Base-by-base conservation (phyloP, 805 yeast species). In the Pichia deserticola region DNA sequence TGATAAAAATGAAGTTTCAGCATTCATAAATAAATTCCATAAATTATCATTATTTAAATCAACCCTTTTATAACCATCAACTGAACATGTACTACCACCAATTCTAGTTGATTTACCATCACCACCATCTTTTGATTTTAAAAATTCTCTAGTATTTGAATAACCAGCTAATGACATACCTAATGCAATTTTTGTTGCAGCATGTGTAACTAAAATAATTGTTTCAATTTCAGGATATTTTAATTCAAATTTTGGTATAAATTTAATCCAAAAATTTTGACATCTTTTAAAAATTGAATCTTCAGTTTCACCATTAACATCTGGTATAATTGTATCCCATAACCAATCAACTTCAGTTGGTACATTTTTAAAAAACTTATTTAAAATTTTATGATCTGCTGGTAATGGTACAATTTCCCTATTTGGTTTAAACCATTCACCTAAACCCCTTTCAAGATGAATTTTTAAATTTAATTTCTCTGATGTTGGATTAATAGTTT, bases 341-440 rank as follows among this genome's bases (percentile, higher is more conserved):
- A 71, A 64, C 76, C 86, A 80, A 4, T 44, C 52, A 47, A 48
- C 51, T 12, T 70, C 73, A 25, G 58, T 55, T 2, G 71, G 67
- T 43, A 77, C 67, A 5, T 63, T 64, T 0, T 76, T 71, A 64
- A 92, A 92, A 53, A 78, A 79, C 39, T 65, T 60, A 38, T 70
- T 64, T 56, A 89, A 70, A 1, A 66, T 58, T 13, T 71, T 74
- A 45, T 68, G 66, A 25, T 73, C 64, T 0, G 85, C 89, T 1
- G 97, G 90, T 29, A 66, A 69, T 3, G 97, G 95, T 52, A 86
- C 79, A 12, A 79, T 70, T 1, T 72, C 72, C 58, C 96, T 72
- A 41, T 78, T 78, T n/a, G 79, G 80, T 58, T 79, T 78, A 61
- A 86, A 92, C 95, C 96, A 89, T 67, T 93, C 97, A 27, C 97